Evolutionary conservation across 2,329 filamentous ascomycete species (phyloP), one percentile per base, ranked within the genome.

Genomic region (Diaporthe citriasiana): DNA sequence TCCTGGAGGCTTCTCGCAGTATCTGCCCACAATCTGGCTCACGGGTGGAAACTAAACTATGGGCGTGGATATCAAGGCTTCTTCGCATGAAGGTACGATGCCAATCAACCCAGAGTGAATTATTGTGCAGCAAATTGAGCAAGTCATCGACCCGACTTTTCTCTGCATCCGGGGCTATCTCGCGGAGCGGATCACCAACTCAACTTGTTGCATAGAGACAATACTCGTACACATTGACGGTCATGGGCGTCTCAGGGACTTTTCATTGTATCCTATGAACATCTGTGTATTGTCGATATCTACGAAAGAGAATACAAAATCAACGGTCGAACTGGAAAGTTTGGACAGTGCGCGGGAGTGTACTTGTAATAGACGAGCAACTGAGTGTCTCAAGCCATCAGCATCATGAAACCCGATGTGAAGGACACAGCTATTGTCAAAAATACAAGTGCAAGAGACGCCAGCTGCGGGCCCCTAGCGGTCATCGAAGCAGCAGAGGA

Each of bases 381-480:
- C 1, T 15, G 22, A 35, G 45, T n/a, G 9, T 22, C 10, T 66
- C 30, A 66, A 66, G 45, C 8, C 63, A 56, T 56, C 47, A 72
- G 27, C 35, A 72, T 45, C 35, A 63, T 25, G n/a, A 65, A 71
- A 8, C 72, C 72, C n/a, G 45, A 73, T 5, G 45, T 63, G 25
- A 73, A 71, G 3, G 66, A 56, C 22, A 40, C 25, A 40, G 13
- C 35, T 47, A 73, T 3, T 17, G 72, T 71, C 19, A 25, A 53
- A 19, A 65, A 25, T 4, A 60, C 19, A 22, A 73, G 17, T 12
- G 60, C 66, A 50, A 12, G 27, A 12, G 72, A 50, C 19, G 42
- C 13, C 17, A 50, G 27, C 13, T 50, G 12, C 17, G 47, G 42
- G 22, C 30, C 22, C 38, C 45, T 70, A 10, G 66, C 27, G 33